Conservation (phyloP, 345 rosid species). For the Lenwebbia sp. region DNA sequence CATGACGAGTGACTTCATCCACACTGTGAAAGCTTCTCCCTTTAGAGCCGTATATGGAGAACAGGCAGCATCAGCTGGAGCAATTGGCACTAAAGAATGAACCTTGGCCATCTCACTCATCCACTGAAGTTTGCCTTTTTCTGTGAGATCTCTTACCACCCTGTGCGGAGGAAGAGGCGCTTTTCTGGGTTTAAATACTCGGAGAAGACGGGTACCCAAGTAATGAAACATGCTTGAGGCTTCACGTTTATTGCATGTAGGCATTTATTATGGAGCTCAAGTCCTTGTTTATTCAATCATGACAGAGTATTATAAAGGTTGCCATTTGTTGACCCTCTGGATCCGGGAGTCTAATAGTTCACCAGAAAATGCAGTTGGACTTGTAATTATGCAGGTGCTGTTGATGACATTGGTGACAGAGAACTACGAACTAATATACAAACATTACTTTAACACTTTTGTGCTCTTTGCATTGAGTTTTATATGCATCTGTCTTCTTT, state of each 20-base stretch:
- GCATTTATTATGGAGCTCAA: neutral
- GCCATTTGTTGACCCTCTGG: neutral
- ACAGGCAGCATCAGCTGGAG: neutral
- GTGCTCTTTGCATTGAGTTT: neutral
- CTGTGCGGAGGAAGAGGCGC: neutral
- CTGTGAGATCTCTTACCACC: neutral
- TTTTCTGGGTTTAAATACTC: neutral
- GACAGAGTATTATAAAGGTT: neutral
- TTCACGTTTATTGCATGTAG: neutral
- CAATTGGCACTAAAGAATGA: neutral
- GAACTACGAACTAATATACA: neutral
- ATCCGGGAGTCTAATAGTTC: neutral
- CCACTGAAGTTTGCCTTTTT: neutral
- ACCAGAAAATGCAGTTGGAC: neutral
- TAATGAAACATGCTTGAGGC: neutral
- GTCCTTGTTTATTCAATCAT: neutral
- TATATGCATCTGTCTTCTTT: neutral
- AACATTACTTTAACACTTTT: neutral
- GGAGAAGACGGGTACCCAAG: neutral
- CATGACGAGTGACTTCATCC: constrained; percentile 37
- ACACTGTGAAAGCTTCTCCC: constrained; percentile 19
- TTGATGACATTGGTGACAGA: neutral
- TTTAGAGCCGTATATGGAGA: constrained; percentile 1
- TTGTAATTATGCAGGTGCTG: neutral
- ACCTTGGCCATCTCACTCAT: neutral